A percentile compares a stretch with the other conserved stretches of the same genome.
Conservation (phyloP, 2,329 filamentous ascomycete species). For the Sporothrix euskadiensis region DNA sequence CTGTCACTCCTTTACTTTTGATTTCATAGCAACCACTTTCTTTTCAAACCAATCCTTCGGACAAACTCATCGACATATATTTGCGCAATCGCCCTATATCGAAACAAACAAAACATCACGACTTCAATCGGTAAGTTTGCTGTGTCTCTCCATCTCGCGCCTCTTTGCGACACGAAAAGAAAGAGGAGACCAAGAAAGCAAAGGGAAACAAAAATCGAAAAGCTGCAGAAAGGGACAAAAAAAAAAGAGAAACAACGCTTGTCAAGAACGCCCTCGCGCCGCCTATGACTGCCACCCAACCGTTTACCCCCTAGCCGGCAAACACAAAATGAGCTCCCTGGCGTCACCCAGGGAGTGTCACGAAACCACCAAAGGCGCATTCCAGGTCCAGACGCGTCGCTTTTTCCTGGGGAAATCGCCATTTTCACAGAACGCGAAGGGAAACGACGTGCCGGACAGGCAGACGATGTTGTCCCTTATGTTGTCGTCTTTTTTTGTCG, state of each 20-base stretch:
- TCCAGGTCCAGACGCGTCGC: constrained; percentile 17
- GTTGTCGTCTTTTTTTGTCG: background rate
- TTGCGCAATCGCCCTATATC: background rate
- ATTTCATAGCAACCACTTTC: constrained; percentile 17
- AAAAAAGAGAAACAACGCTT: background rate
- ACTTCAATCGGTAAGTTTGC: constrained; percentile 6
- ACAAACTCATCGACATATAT: constrained; percentile 5
- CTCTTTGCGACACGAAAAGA: background rate
- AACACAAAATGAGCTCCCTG: background rate
- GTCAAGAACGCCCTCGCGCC: background rate
- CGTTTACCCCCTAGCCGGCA: background rate
- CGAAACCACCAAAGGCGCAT: constrained; percentile 8
- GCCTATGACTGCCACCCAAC: background rate
- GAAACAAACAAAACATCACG: constrained; percentile 2
- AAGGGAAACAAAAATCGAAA: background rate
- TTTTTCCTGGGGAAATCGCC: background rate
- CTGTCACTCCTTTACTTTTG: constrained; percentile 24
- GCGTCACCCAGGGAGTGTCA: background rate
- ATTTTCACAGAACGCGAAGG: background rate
- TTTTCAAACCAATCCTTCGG: constrained; percentile 20
- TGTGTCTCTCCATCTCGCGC: background rate
- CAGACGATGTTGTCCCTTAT: background rate
- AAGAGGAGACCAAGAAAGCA: background rate
- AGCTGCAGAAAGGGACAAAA: background rate
- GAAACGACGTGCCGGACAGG: background rate